Conservation (phyloP, 345 rosid genomes). For the Camelina sativa region DNA sequence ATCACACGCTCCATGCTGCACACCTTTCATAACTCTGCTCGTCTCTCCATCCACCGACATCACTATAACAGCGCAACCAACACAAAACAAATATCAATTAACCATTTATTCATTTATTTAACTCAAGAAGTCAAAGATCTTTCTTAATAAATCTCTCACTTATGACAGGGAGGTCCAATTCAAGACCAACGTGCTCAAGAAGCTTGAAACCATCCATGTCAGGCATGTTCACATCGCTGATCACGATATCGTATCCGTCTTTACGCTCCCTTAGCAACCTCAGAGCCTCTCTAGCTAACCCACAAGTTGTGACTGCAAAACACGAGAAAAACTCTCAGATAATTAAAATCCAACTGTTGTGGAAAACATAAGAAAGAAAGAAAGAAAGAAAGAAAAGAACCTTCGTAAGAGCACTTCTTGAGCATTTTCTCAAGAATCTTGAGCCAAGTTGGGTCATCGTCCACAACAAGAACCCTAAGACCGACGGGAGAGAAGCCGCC, state of each 20-base stretch:
- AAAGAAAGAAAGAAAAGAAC: slow-evolving; percentile 38
- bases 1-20: slow-evolving; percentile 96
- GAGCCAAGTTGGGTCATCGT: slow-evolving; percentile 95
- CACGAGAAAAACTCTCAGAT: slow-evolving; percentile 5
- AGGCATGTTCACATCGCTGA: slow-evolving; percentile 99
- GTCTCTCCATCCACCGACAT: slow-evolving; percentile 99
- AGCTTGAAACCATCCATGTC: slow-evolving; percentile 99
- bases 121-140: slow-evolving; percentile 9
- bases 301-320: slow-evolving; percentile 77
- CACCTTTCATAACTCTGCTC: slow-evolving; percentile 91
- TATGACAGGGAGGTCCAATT: slow-evolving; percentile 95
- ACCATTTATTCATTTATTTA: not conserved
- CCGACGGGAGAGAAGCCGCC: slow-evolving; percentile 89
- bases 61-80: slow-evolving; percentile 54
- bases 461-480: slow-evolving; percentile 94
- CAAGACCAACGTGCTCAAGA: slow-evolving; percentile 93
- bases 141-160: slow-evolving; percentile 57
- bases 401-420: slow-evolving; percentile 91
- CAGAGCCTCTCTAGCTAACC: slow-evolving; percentile 89
- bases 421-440: slow-evolving; percentile 99
- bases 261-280: slow-evolving; percentile 79
- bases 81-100: not conserved
- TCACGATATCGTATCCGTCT: slow-evolving; percentile 90
- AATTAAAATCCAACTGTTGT: not conserved
- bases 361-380: not conserved